These are phyloP conservation scores for Dipodascus albidus DNA, from an alignment of 805 yeast genomes.

Conservation along the genomic window DNA sequence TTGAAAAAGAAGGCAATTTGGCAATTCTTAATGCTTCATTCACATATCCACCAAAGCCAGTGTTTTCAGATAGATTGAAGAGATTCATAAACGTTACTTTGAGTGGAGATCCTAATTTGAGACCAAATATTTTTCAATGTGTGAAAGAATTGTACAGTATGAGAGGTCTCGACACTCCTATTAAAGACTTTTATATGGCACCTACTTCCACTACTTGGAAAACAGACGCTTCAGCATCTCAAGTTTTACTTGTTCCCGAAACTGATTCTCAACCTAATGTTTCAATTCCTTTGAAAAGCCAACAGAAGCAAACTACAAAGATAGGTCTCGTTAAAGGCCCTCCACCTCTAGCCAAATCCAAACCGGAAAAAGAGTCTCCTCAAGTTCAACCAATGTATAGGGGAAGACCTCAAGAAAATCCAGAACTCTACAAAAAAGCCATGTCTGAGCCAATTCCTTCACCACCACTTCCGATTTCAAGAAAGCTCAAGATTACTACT, in stretches of 20 bases:
- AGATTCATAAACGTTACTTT: constrained; percentile 68
- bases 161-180: constrained; percentile 42
- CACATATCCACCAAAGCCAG: constrained; percentile 60
- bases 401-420: constrained; percentile 14
- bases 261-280: constrained; percentile 4
- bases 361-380: constrained; percentile 10
- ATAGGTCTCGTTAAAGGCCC: not conserved
- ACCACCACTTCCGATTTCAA: no score
- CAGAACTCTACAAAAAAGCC: not conserved
- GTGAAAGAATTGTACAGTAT: constrained; percentile 50
- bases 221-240: constrained; percentile 2
- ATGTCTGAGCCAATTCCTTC: no score
- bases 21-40: constrained; percentile 80
- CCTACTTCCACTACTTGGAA: constrained; percentile 6
- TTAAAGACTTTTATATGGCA: constrained; percentile 23
- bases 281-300: constrained; percentile 1
- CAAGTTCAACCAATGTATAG: constrained; percentile 17
- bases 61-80: constrained; percentile 58
- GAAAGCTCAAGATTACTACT: no score
- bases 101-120: constrained; percentile 65
- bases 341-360: constrained; percentile 4
- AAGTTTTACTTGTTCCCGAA: constrained; percentile 2
- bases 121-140: constrained; percentile 86
- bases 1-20: constrained; percentile 71
- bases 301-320: not conserved